A percentile compares a stretch with the other conserved stretches of the same genome.
phyloP scores from a whole-genome alignment of 1,284 basidiomycete genomes.

The Moesziomyces globuligerus region DNA sequence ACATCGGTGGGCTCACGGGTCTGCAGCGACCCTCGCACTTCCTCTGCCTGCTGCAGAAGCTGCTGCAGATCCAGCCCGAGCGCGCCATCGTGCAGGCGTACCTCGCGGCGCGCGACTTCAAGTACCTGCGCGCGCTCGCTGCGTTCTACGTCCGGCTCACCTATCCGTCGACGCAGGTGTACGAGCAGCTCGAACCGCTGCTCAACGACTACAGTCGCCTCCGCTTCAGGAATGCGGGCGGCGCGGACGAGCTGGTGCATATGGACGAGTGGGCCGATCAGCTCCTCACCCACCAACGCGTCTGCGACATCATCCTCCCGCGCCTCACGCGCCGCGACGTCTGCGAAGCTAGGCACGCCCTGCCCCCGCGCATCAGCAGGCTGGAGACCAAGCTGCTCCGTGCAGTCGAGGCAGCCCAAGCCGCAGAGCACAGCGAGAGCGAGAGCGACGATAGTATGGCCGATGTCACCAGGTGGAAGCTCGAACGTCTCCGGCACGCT shows the following conservation, averaged over 20 bases:
- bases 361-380: conserved; percentile 74
- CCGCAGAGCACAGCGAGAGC: too few species aligned
- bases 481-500: conserved; percentile 16
- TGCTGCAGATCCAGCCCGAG: conserved; percentile 96
- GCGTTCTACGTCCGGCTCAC: conserved; percentile 95
- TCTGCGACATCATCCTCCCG: conserved; percentile 95
- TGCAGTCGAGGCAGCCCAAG: conserved; percentile 9
- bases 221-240: conserved; percentile 76
- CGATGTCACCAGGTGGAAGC: conserved; percentile 32
- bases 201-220: conserved; percentile 93
- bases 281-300: conserved; percentile 86
- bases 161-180: conserved; percentile 87
- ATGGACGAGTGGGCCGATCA: conserved; percentile 94
- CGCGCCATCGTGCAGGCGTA: conserved; percentile 96
- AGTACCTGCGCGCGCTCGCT: conserved; percentile 90
- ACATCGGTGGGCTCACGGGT: conserved; percentile 79
- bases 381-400: conserved; percentile 79
- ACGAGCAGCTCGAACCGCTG: conserved; percentile 90
- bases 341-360: conserved; percentile 89
- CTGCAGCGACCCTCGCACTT: conserved; percentile 58
- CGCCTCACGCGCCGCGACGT: conserved; percentile 85
- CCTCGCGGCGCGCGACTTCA: conserved; percentile 89
- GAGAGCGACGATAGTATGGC: conserved; percentile 29
- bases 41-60: conserved; percentile 91
- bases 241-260: conserved; percentile 75